A percentile compares a stretch with the other conserved stretches of the same genome.
phyloP scores from a whole-genome alignment of 371 early-diverging fungal genomes.

The Apophysomyces variabilis region DNA sequence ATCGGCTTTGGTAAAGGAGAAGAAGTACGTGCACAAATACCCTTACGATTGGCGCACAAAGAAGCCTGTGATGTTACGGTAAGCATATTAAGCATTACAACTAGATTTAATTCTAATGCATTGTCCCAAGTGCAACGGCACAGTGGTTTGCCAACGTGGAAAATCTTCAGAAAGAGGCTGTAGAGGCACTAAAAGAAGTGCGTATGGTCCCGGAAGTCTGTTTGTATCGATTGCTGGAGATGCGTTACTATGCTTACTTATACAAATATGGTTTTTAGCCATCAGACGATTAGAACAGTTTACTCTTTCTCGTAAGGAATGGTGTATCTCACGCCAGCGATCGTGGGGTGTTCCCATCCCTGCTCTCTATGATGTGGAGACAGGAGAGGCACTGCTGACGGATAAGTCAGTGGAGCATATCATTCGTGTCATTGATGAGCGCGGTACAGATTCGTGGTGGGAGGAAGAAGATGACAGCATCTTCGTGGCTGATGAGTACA shows the following conservation, averaged over 20 bases:
- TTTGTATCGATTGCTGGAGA: slow-evolving; percentile 21
- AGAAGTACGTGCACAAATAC: slow-evolving; percentile 75
- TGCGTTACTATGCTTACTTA: too few relatives aligned
- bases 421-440: slow-evolving; percentile 58
- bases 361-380: slow-evolving; percentile 73
- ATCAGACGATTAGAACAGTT: slow-evolving; percentile 66
- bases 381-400: slow-evolving; percentile 71
- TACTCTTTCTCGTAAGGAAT: slow-evolving; percentile 75
- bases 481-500: slow-evolving; percentile 72
- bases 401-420: slow-evolving; percentile 71
- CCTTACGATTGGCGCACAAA: slow-evolving; percentile 95
- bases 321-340: slow-evolving; percentile 94
- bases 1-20: slow-evolving; percentile 47
- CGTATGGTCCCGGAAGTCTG: slow-evolving; percentile 68
- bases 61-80: slow-evolving; percentile 80
- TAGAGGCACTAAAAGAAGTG: slow-evolving; percentile 61
- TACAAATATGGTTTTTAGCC: slow-evolving; percentile 25
- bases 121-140: slow-evolving; percentile 66
- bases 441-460: slow-evolving; percentile 87
- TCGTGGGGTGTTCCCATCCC: slow-evolving; percentile 87
- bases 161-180: slow-evolving; percentile 61
- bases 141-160: slow-evolving; percentile 90
- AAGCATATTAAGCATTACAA: slow-evolving; percentile 4
- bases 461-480: slow-evolving; percentile 69
- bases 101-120: neutral